These are phyloP conservation scores for Eimeria sp. DNA, from an alignment of 169 alveolate genomes.

Conservation along the genomic window DNA sequence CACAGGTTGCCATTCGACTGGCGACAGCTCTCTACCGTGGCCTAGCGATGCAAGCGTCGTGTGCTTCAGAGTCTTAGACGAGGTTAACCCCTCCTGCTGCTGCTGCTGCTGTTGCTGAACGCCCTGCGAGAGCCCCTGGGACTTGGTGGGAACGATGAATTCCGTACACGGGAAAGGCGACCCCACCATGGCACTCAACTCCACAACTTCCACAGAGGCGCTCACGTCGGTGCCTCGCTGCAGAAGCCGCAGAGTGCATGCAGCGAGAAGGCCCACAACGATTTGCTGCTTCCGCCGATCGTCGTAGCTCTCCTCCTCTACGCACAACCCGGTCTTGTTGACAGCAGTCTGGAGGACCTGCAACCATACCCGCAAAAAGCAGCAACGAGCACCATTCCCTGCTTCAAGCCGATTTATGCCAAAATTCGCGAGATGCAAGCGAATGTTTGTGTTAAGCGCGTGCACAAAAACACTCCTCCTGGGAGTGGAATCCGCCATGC, in stretches of 20 bases:
- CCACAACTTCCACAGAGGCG: slow-evolving; percentile 28
- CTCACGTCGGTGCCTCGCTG: slow-evolving; percentile 49
- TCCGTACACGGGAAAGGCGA: slow-evolving; percentile 43
- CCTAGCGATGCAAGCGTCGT: neutral
- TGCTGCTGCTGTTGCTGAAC: neutral
- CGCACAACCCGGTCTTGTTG: slow-evolving; percentile 17
- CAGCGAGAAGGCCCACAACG: slow-evolving; percentile 35
- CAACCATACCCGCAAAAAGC: neutral
- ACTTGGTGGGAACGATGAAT: neutral
- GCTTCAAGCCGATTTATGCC: neutral
- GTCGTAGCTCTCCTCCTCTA: slow-evolving; percentile 50
- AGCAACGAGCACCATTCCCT: neutral
- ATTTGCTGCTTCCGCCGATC: slow-evolving; percentile 51
- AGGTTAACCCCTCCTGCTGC: neutral
- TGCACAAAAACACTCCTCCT: neutral
- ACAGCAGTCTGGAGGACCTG: slow-evolving; percentile 52
- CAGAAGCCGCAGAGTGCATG: slow-evolving; percentile 40
- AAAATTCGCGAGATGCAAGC: neutral
- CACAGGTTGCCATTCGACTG: neutral
- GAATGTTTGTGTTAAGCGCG: neutral
- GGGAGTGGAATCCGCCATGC: too few species aligned
- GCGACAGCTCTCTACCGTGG: neutral
- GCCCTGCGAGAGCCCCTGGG: neutral
- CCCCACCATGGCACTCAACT: slow-evolving; percentile 52
- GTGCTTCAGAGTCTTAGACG: neutral